These are phyloP conservation scores for Phytophthora idaei DNA, from an alignment of 352 stramenopile species.

Conservation along the genomic window DNA sequence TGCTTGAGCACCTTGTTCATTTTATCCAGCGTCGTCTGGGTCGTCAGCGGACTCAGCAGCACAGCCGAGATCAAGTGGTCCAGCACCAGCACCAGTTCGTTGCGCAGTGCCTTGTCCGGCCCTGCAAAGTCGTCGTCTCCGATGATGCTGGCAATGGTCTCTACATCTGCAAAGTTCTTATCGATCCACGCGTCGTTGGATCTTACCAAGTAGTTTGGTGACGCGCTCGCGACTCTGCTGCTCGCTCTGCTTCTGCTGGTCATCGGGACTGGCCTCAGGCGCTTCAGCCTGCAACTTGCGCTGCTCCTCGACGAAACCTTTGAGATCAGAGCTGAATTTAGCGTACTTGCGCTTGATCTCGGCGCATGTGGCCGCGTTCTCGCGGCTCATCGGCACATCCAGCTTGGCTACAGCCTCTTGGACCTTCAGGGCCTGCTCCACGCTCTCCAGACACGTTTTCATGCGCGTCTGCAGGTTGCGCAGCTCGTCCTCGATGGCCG, in stretches of 20 bases:
- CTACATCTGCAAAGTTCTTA: slow-evolving; percentile 64
- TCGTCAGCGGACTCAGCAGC: slow-evolving; percentile 53
- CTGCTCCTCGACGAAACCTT: slow-evolving; percentile 64
- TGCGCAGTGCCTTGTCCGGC: slow-evolving; percentile 49
- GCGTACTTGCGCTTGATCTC: slow-evolving; percentile 64
- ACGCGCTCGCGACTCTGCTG: slow-evolving; percentile 42
- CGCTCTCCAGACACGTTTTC: slow-evolving; percentile 55
- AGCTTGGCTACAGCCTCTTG: slow-evolving; percentile 67
- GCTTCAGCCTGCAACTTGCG: slow-evolving; percentile 51
- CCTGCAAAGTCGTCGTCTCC: slow-evolving; percentile 28
- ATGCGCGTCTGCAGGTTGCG: slow-evolving; percentile 63
- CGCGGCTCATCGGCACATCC: slow-evolving; percentile 60
- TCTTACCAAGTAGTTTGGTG: slow-evolving; percentile 52
- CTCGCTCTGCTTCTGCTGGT: slow-evolving; percentile 30
- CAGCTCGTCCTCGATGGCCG: slow-evolving; percentile 78
- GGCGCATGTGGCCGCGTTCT: slow-evolving; percentile 57
- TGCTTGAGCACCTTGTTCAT: slow-evolving; percentile 50
- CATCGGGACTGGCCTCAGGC: slow-evolving; percentile 11
- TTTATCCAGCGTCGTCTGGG: slow-evolving; percentile 37
- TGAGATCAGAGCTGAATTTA: slow-evolving; percentile 51
- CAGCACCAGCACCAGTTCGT: slow-evolving; percentile 65
- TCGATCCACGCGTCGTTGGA: slow-evolving; percentile 67
- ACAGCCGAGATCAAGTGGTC: slow-evolving; percentile 77
- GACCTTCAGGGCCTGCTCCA: slow-evolving; percentile 66
- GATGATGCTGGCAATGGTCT: slow-evolving; percentile 45